Evolutionary conservation across 768 basidiomycete genomes (phyloP).

Genomic region (Tricholoma furcatifolium): DNA sequence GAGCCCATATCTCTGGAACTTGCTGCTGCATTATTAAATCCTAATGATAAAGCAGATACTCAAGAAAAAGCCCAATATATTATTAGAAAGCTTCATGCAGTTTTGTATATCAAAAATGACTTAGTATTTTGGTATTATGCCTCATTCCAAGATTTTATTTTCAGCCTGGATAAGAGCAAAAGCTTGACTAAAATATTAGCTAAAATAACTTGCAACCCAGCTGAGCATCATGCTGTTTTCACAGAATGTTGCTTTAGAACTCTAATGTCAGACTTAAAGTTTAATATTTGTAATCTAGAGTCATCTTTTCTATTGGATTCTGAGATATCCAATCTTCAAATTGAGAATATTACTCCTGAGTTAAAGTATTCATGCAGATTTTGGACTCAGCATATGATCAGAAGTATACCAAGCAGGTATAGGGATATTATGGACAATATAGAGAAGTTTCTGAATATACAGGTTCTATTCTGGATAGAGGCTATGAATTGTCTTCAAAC

Average conservation of each 20-base stretch:
- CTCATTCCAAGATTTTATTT: slow-evolving; percentile 3
- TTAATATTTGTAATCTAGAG: neutral
- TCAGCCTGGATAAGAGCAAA: neutral
- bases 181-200: too few relatives aligned
- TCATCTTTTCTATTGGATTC: neutral
- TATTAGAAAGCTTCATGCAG: slow-evolving; percentile 16
- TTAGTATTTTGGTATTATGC: slow-evolving; percentile 21
- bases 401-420: neutral
- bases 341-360: neutral
- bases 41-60: neutral
- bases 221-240: neutral
- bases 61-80: slow-evolving; percentile 3
- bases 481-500: neutral
- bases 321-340: neutral
- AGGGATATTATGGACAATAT: neutral
- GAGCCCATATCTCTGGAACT: slow-evolving; percentile 15
- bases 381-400: neutral
- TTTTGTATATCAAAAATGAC: slow-evolving; percentile 17
- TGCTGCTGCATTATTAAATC: slow-evolving; percentile 13
- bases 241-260: neutral
- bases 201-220: too few relatives aligned
- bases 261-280: neutral
- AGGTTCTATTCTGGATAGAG: neutral
- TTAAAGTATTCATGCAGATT: neutral
- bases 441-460: neutral